phyloP scores from a whole-genome alignment of 2,329 filamentous ascomycete species.

The Exophiala sp. region DNA sequence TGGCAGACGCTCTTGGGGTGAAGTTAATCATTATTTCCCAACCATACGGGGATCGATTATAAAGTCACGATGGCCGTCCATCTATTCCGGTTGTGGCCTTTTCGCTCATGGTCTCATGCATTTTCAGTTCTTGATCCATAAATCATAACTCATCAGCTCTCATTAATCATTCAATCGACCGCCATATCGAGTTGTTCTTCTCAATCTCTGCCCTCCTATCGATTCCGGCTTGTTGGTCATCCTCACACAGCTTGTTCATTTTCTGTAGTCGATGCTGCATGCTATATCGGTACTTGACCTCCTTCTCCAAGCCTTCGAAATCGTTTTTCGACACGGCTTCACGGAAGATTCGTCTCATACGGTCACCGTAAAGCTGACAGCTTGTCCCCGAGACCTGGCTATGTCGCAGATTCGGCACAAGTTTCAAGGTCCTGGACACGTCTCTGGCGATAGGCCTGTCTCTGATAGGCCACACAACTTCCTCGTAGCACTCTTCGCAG shows the following conservation, averaged over 20 bases:
- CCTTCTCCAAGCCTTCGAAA: conserved; percentile 60
- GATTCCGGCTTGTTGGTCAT: conserved; percentile 59
- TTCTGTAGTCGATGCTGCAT: conserved; percentile 60
- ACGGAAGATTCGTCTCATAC: conserved; percentile 72
- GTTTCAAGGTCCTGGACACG: conserved; percentile 61
- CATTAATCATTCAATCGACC: conserved; percentile 44
- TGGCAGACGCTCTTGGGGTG: too few relatives aligned
- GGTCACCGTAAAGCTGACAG: conserved; percentile 76
- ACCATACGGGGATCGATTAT: too few relatives aligned
- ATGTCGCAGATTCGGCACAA: conserved; percentile 50
- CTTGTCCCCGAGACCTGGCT: conserved; percentile 35
- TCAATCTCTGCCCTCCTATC: conserved; percentile 46
- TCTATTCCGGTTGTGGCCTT: too few relatives aligned
- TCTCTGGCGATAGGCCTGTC: conserved; percentile 58
- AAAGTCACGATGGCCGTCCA: too few relatives aligned
- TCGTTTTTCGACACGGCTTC: conserved; percentile 66
- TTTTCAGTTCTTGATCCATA: conserved; percentile 23
- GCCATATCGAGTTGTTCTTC: conserved; percentile 52
- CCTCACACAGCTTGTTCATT: conserved; percentile 51
- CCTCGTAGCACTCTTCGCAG: conserved; percentile 81
- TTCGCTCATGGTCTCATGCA: too few relatives aligned
- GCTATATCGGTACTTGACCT: conserved; percentile 55
- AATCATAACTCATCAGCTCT: conserved; percentile 6
- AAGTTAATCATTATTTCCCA: too few relatives aligned
- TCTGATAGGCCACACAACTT: conserved; percentile 68